Percentiles rank a stretch among this genome's conserved stretches.
Evolutionary conservation across 116 monocot genomes (phyloP).

Genomic region (Thalassia testudinum): DNA sequence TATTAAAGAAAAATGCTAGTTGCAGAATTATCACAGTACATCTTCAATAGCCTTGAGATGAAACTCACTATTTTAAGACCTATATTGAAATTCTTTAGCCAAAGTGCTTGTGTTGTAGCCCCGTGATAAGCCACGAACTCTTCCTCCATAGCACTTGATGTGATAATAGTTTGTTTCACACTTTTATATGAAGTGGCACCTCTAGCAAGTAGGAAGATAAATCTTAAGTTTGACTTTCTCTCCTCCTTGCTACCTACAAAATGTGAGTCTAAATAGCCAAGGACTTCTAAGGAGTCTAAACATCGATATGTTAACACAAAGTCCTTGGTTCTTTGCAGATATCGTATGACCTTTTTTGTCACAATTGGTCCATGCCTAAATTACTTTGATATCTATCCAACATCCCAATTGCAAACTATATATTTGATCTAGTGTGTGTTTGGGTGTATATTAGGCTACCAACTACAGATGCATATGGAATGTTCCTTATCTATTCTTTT

Average conservation of each 20-base stretch:
- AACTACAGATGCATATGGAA: too few species aligned
- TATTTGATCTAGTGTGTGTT: not conserved
- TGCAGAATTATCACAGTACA: conserved; percentile 3
- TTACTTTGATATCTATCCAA: not conserved
- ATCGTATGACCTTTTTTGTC: not conserved
- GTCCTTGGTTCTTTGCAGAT: too few species aligned
- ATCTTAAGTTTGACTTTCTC: not conserved
- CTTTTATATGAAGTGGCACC: not conserved
- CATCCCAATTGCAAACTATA: not conserved
- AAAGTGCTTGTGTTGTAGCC: not conserved
- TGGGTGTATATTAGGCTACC: not conserved
- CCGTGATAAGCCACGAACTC: conserved; percentile 1
- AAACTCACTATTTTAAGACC: not conserved
- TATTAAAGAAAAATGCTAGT: not conserved
- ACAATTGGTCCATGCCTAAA: not conserved
- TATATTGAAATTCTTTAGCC: not conserved
- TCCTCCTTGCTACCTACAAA: not conserved
- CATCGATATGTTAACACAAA: not conserved
- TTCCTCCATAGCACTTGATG: not conserved
- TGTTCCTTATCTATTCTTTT: too few species aligned
- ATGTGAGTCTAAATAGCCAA: not conserved
- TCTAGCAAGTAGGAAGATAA: conserved; percentile 1
- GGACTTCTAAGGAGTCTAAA: conserved; percentile 1
- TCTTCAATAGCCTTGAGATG: conserved; percentile 2
- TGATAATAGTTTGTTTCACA: not conserved